Conservation (phyloP, 495 filamentous ascomycete species). For the Lentithecium fluviatile region DNA sequence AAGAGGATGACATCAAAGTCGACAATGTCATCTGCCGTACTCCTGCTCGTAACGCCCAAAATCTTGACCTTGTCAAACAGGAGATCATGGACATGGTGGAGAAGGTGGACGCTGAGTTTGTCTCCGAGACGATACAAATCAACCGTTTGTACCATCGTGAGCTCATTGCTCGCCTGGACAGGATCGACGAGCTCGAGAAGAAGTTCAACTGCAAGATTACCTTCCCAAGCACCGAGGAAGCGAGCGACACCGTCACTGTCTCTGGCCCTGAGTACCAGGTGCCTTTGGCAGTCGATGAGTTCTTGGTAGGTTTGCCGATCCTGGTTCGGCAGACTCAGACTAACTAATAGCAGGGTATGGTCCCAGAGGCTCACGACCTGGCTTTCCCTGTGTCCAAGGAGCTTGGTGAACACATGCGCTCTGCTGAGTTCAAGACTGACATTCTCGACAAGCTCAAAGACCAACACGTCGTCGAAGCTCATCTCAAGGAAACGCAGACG, state of each 20-base stretch:
- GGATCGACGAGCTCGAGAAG: slow-evolving; percentile 94
- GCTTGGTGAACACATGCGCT: slow-evolving; percentile 75
- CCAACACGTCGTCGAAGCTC: slow-evolving; percentile 86
- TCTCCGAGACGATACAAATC: slow-evolving; percentile 85
- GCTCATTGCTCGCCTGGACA: slow-evolving; percentile 76
- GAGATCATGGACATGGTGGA: slow-evolving; percentile 99
- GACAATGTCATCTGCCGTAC: slow-evolving; percentile 99
- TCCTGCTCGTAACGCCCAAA: slow-evolving; percentile 93
- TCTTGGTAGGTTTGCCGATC: slow-evolving; percentile 60
- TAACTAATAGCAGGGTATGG: slow-evolving; percentile 70
- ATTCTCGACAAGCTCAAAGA: slow-evolving; percentile 78
- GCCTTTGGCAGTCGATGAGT: slow-evolving; percentile 89
- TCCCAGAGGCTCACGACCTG: slow-evolving; percentile 91
- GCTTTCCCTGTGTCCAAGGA: slow-evolving; percentile 71
- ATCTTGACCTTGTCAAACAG: slow-evolving; percentile 92
- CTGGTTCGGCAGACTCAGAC: slow-evolving; percentile 10
- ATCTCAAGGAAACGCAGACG: slow-evolving; percentile 51
- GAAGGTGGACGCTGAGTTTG: slow-evolving; percentile 94
- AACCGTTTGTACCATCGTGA: slow-evolving; percentile 94
- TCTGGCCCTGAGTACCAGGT: slow-evolving; percentile 97
- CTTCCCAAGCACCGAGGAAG: slow-evolving; percentile 95
- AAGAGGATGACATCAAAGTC: slow-evolving; percentile 96
- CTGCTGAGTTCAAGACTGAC: slow-evolving; percentile 71
- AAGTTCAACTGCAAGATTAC: slow-evolving; percentile 98
- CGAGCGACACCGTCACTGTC: slow-evolving; percentile 92